These are phyloP conservation scores for Aspergillus chevalieri DNA, from an alignment of 2,329 filamentous ascomycete genomes.

Conservation along the genomic window DNA sequence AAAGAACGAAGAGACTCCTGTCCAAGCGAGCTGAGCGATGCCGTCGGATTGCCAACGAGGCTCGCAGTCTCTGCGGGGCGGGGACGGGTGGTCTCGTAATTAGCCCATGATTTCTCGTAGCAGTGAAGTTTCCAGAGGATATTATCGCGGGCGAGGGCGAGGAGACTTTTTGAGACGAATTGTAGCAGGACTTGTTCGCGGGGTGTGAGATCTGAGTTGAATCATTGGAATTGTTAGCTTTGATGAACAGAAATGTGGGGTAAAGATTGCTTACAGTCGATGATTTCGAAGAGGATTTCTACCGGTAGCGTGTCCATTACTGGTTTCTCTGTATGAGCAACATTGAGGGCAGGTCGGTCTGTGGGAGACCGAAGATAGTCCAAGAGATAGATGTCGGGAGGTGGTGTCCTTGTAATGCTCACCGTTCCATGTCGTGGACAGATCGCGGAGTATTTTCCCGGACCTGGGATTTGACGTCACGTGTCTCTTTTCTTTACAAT, in stretches of 20 bases:
- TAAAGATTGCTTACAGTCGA: constrained; percentile 49
- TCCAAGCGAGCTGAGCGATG: constrained; percentile 26
- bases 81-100: constrained; percentile 35
- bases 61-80: constrained; percentile 36
- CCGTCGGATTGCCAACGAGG: constrained; percentile 40
- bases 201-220: constrained; percentile 53
- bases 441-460: too few relatives aligned
- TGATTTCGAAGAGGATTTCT: constrained; percentile 59
- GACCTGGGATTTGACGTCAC: too few relatives aligned
- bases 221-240: constrained; percentile 13
- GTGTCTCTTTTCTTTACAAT: too few relatives aligned
- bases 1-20: constrained; percentile 27
- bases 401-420: too few relatives aligned
- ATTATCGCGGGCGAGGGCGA: constrained; percentile 64
- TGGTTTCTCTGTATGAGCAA: constrained; percentile 6
- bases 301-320: constrained; percentile 54
- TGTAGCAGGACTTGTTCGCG: constrained; percentile 62
- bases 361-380: neutral
- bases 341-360: constrained; percentile 19
- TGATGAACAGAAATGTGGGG: constrained; percentile 12
- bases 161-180: constrained; percentile 60
- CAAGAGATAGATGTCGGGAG: too few relatives aligned
- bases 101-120: constrained; percentile 65
- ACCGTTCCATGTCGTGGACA: too few relatives aligned
- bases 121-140: constrained; percentile 70